These are phyloP conservation scores for Terana coerulea DNA, from an alignment of 768 basidiomycete species.

Conservation along the genomic window DNA sequence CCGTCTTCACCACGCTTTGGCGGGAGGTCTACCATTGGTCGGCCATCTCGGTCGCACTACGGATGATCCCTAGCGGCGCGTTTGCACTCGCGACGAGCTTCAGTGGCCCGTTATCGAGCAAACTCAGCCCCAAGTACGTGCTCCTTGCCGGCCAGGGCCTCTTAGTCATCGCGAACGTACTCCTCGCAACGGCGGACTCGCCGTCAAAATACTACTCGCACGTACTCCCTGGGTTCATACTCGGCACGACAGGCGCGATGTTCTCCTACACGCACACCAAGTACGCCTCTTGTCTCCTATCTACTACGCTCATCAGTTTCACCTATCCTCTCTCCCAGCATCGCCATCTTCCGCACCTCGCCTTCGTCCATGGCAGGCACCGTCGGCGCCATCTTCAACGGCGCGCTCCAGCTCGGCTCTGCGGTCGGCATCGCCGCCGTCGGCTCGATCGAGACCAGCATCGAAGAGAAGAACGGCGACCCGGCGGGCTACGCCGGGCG, in stretches of 20 bases:
- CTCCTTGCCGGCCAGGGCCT: slow-evolving; percentile 39
- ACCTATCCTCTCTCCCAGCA: too few species aligned
- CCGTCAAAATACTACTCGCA: slow-evolving; percentile 41
- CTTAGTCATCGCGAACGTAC: slow-evolving; percentile 32
- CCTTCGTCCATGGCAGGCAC: slow-evolving; percentile 46
- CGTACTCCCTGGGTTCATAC: slow-evolving; percentile 44
- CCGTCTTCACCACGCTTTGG: slow-evolving; percentile 30
- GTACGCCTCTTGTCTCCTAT: slow-evolving; percentile 2
- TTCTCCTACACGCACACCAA: slow-evolving; percentile 44
- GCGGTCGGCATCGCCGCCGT: slow-evolving; percentile 49
- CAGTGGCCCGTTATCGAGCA: slow-evolving; percentile 34
- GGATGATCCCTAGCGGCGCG: slow-evolving; percentile 39
- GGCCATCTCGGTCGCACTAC: slow-evolving; percentile 33
- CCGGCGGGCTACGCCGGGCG: slow-evolving; percentile 32
- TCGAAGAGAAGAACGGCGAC: slow-evolving; percentile 28
- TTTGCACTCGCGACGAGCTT: slow-evolving; percentile 33
- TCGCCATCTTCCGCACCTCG: slow-evolving; percentile 45
- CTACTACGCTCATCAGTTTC: too few species aligned
- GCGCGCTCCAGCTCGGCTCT: slow-evolving; percentile 48
- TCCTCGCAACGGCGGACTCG: slow-evolving; percentile 38
- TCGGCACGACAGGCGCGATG: slow-evolving; percentile 44
- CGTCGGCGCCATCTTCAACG: slow-evolving; percentile 54
- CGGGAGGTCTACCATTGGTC: slow-evolving; percentile 33
- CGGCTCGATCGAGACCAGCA: slow-evolving; percentile 42
- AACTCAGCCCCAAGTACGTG: slow-evolving; percentile 37